Conservation (phyloP, 2,329 filamentous ascomycete genomes). For the Fusarium musae region DNA sequence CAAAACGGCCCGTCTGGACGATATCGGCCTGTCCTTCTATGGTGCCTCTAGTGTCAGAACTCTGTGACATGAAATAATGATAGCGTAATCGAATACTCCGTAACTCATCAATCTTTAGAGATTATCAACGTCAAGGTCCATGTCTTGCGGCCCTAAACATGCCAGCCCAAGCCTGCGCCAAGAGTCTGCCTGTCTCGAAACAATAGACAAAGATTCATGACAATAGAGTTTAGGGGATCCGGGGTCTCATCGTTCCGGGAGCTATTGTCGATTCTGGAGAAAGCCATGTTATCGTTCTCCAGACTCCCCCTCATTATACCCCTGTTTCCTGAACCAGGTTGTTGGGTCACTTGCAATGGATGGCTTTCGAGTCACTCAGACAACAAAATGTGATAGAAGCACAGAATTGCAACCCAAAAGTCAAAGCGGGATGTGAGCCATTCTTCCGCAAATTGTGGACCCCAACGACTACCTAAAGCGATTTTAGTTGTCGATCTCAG, state of each 20-base stretch:
- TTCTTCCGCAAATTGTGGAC: background rate
- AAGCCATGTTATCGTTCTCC: background rate
- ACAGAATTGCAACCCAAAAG: constrained; percentile 1
- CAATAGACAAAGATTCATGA: background rate
- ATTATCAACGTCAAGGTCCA: background rate
- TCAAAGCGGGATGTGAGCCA: background rate
- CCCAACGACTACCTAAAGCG: background rate
- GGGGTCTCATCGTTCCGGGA: background rate
- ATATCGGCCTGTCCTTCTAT: background rate
- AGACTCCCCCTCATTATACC: background rate
- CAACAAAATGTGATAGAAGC: background rate
- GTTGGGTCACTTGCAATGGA: background rate
- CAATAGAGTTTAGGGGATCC: background rate
- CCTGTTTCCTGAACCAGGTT: background rate
- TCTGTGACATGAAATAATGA: background rate
- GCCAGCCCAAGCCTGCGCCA: background rate
- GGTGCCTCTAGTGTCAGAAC: background rate
- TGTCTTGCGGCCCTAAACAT: background rate
- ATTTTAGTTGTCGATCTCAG: constrained; percentile 13
- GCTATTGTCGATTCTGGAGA: background rate
- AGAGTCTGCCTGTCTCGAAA: background rate
- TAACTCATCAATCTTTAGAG: background rate
- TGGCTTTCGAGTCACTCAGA: background rate
- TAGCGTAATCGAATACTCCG: background rate
- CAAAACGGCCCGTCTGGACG: background rate